Evolutionary conservation across 306 rosid genomes (phyloP), one percentile per base, ranked within the genome.

Genomic region (Sicyos edulis): DNA sequence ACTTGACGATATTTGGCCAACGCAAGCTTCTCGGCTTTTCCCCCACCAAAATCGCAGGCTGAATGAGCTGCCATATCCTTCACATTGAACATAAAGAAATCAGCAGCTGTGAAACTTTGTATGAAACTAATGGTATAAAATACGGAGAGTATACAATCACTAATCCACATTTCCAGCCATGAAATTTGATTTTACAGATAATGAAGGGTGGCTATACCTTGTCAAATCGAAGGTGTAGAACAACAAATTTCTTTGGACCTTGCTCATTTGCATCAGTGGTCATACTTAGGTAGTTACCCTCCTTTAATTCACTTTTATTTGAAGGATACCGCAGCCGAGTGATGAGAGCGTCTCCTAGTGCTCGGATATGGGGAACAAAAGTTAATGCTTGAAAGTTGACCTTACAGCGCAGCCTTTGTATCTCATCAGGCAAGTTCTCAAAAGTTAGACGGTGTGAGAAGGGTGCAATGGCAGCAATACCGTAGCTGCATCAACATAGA

Each of bases 11-110:
- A 95, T 85, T 91, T 95, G 54, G 97, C 99, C 53, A 95, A 86
- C 42, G 99, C 96, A 75, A 83, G 58, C 37, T 91, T 91, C 74
- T 95, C 99, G 56, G 95, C 96, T 80, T 89, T 89, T 1, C 99
- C 99, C 5, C 99, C 99, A 20, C 99, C 99, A 72, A 95, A 95
- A 81, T 95, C 99, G 37, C 99, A 95, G 74, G 99, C 99, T 17
- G 99, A 95, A 86, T 95, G 99, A 8, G 99, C 99, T 32, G 99
- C 99, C 99, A 95, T 95, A 82, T 95, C 99, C 99, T 95, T 86
- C 45, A 73, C 50, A 32, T 50, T 4, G 29, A 71, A 21, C 52
- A 71, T 37, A 20, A n/a, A 56, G 9, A 53, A 32, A 71, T 54
- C 17, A 37, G 37, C 22, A 12, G 19, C 37, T 6, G 29, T 29